Conservation (phyloP, 1,284 basidiomycete species). For the Cystobasidiaceae sp. region DNA sequence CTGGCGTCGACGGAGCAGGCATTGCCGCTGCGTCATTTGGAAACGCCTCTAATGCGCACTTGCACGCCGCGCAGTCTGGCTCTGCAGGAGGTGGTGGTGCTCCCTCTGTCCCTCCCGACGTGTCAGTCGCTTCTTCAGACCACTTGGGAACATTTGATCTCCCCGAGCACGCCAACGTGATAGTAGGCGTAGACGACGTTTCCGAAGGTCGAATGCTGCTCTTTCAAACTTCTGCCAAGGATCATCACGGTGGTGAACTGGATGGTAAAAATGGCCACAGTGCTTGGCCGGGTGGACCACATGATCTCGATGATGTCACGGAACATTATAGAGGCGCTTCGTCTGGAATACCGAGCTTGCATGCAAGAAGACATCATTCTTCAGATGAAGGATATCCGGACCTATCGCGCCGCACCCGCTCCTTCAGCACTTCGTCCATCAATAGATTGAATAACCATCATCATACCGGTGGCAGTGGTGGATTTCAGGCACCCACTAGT, state of each 20-base stretch:
- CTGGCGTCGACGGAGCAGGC: too few relatives aligned
- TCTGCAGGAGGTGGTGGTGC: too few relatives aligned
- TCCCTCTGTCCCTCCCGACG: too few relatives aligned
- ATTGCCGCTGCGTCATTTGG: too few relatives aligned
- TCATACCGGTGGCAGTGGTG: neutral
- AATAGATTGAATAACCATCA: neutral
- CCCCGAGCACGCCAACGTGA: neutral
- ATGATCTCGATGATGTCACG: slow-evolving; percentile 4
- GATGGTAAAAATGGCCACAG: neutral
- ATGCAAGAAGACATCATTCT: slow-evolving; percentile 13
- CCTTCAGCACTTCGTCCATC: slow-evolving; percentile 6
- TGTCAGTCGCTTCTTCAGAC: too few relatives aligned
- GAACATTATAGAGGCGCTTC: slow-evolving; percentile 28
- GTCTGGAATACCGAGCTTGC: slow-evolving; percentile 28
- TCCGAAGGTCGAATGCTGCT: slow-evolving; percentile 5
- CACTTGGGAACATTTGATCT: too few relatives aligned
- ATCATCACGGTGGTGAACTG: neutral
- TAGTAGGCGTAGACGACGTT: neutral
- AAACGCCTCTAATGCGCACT: too few relatives aligned
- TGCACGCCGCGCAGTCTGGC: too few relatives aligned
- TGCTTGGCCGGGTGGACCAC: neutral
- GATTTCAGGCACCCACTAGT: too few relatives aligned
- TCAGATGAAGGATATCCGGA: neutral
- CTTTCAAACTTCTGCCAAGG: neutral
- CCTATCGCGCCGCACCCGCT: neutral